Conservation (phyloP, 1,284 basidiomycete species). For the Trichosporon sp. region DNA sequence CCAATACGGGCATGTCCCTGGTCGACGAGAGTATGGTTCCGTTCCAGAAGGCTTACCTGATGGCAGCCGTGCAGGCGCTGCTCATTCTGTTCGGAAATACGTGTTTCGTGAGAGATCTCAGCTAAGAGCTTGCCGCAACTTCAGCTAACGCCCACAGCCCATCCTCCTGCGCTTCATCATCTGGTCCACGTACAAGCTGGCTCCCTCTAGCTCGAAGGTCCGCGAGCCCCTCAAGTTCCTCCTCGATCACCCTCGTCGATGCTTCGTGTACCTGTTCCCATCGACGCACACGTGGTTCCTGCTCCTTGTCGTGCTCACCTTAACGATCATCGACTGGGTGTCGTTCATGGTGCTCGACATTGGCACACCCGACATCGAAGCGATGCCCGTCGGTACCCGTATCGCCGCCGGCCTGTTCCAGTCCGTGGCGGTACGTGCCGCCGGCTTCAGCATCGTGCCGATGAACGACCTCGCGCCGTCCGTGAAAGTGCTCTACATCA, state of each 20-base stretch:
- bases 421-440: constrained; percentile 70
- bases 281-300: constrained; percentile 94
- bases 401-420: constrained; percentile 64
- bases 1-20: constrained; percentile 82
- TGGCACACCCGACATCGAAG: constrained; percentile 64
- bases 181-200: constrained; percentile 65
- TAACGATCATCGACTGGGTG: constrained; percentile 83
- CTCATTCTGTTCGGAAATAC: constrained; percentile 88
- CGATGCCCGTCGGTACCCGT: constrained; percentile 64
- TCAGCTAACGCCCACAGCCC: constrained; percentile 53
- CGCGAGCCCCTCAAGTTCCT: constrained; percentile 84
- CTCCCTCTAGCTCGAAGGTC: constrained; percentile 57
- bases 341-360: constrained; percentile 85
- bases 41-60: constrained; percentile 76
- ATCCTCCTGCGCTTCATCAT: constrained; percentile 64
- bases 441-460: constrained; percentile 74
- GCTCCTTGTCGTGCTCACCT: constrained; percentile 57
- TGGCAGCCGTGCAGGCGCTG: constrained; percentile 53
- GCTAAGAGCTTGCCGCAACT: constrained; percentile 1
- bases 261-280: constrained; percentile 93
- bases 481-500: constrained; percentile 71
- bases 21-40: constrained; percentile 86
- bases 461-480: constrained; percentile 71
- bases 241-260: constrained; percentile 78
- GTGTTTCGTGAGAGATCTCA: constrained; percentile 63